phyloP scores from a whole-genome alignment of 257 asterid genomes.

The Mitragyna speciosa region DNA sequence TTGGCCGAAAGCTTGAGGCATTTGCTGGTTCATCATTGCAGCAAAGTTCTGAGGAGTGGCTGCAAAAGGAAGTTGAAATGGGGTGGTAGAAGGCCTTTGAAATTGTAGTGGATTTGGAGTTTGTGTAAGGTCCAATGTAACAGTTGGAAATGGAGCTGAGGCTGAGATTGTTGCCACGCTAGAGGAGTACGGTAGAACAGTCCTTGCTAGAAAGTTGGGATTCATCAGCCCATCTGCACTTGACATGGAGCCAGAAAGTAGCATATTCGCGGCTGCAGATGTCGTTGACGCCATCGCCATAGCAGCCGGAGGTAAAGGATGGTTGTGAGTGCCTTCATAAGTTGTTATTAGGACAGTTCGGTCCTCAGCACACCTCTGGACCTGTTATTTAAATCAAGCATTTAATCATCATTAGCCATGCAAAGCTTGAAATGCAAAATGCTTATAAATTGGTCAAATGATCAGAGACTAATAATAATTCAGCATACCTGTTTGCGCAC shows the following conservation, averaged over 20 bases:
- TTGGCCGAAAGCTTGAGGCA: conserved; percentile 56
- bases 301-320: conserved; percentile 95
- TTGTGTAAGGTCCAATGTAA: conserved; percentile 89
- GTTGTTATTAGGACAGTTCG: conserved; percentile 69
- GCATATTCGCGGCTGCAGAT: conserved; percentile 89
- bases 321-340: conserved; percentile 90
- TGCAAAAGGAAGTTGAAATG: conserved; percentile 55
- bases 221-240: conserved; percentile 85
- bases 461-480: not conserved
- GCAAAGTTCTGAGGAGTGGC: conserved; percentile 31
- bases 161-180: conserved; percentile 94
- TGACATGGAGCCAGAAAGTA: conserved; percentile 86
- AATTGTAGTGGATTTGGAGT: conserved; percentile 47
- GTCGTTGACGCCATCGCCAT: conserved; percentile 98
- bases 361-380: conserved; percentile 93
- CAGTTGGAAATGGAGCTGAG: conserved; percentile 92
- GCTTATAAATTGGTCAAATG: not conserved
- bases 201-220: conserved; percentile 64
- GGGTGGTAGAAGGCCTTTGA: conserved; percentile 43
- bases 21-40: conserved; percentile 25
- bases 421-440: not conserved
- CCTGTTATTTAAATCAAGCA: conserved; percentile 34
- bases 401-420: not conserved
- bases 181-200: conserved; percentile 70
- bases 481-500: conserved; percentile 84